Percentiles rank a stretch among this genome's conserved stretches.
These are phyloP conservation scores for Pelargonium citronellum DNA, from an alignment of 441 rosid genomes.

Conservation along the genomic window DNA sequence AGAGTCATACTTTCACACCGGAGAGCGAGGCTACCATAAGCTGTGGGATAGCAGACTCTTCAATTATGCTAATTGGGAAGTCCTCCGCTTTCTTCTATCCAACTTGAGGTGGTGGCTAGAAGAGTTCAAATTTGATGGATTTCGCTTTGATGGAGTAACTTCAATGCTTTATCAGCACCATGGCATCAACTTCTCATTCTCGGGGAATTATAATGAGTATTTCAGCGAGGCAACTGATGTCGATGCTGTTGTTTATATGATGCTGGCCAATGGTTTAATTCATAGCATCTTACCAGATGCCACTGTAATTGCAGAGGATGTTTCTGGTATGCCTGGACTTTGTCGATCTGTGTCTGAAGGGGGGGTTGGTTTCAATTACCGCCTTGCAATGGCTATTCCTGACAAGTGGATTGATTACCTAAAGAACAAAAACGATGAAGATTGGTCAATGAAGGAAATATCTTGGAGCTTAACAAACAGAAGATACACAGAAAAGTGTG, in stretches of 20 bases:
- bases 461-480: slow-evolving; percentile 60
- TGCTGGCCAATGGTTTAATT: slow-evolving; percentile 67
- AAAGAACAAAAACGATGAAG: slow-evolving; percentile 68
- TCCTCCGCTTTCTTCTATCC: slow-evolving; percentile 74
- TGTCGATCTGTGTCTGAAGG: slow-evolving; percentile 55
- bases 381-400: slow-evolving; percentile 84
- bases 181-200: slow-evolving; percentile 61
- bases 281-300: slow-evolving; percentile 62
- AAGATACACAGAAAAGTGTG: slow-evolving; percentile 70
- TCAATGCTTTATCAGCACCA: slow-evolving; percentile 84
- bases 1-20: slow-evolving; percentile 71
- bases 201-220: slow-evolving; percentile 62
- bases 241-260: slow-evolving; percentile 74
- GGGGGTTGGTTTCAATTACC: slow-evolving; percentile 66
- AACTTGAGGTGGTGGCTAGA: slow-evolving; percentile 87
- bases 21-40: slow-evolving; percentile 69
- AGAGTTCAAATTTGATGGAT: slow-evolving; percentile 74
- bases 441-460: slow-evolving; percentile 73
- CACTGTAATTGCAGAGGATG: slow-evolving; percentile 77
- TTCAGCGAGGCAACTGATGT: slow-evolving; percentile 71
- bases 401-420: slow-evolving; percentile 80
- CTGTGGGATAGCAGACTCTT: slow-evolving; percentile 80
- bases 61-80: slow-evolving; percentile 84
- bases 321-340: slow-evolving; percentile 88
- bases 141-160: slow-evolving; percentile 77